Base-by-base conservation (phyloP, 257 asterid species). In the Penstemon barbatus region DNA sequence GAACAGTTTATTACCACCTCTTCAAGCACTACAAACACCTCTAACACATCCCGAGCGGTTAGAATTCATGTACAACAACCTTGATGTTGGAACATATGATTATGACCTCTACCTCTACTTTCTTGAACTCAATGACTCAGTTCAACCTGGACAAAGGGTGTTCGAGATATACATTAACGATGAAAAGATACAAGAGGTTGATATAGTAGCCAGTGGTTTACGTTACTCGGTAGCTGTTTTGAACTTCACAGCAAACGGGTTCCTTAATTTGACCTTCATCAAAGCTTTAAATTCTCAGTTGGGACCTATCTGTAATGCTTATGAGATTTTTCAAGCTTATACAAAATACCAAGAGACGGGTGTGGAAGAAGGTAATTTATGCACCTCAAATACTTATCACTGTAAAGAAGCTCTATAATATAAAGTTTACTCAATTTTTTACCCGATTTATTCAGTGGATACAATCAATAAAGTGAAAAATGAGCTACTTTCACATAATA, bases 301-400 rank as follows among this genome's bases (percentile, higher is more conserved):
- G 59, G 92, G 92, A 64, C 92, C 92, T 4, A 74, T 81, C 63
- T 78, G 87, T 70, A 81, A 74, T 41, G 92, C 87, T 56, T 83
- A 71, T 46, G 92, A 86, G 83, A 75, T 83, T 71, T 75, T 81
- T 7, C 81, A 79, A 81, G 77, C 74, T 71, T 61, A 51, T 51
- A 77, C 78, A 45, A 54, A 61, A 72, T 52, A 77, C 57, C 75
- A 71, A 74, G 87, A 75, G 69, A 79, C 87, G 19, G 59, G 11
- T 36, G 18, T 2, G n/a, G 73, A 69, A 54, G 91, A 86, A 79
- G 92, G 92, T 86, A 83, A 44, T 55, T 40, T 13, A 49, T 37
- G 41, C 15, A 57, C 64, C 42, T 43, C 37, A 19, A 25, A 42
- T 71, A 25, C 65, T 19, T 60, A 36, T 58, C 36, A 4, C 8